Conservation (phyloP, 2,329 filamentous ascomycete species). For the Didymella segeticola region DNA sequence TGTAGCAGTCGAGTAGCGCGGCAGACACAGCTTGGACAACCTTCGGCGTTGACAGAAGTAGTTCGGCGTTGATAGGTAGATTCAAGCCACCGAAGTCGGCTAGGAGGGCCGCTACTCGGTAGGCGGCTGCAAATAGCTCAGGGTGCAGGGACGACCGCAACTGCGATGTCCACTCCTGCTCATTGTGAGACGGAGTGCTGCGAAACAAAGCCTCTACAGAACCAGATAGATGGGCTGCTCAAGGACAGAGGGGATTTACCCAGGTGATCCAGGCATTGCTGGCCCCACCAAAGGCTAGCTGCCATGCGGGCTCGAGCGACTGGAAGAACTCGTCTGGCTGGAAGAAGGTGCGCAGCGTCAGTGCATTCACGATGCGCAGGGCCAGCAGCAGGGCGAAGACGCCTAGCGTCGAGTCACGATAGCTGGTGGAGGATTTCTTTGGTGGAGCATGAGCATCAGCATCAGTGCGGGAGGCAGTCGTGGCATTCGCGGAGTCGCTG, state of each 20-base stretch:
- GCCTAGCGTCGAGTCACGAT: conserved; percentile 41
- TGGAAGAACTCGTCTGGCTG: conserved; percentile 99
- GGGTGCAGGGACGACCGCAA: conserved; percentile 92
- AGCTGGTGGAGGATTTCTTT: conserved; percentile 25
- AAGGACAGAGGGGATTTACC: conserved; percentile 62
- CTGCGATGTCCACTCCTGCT: conserved; percentile 88
- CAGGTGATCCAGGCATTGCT: conserved; percentile 94
- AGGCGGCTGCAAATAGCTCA: conserved; percentile 79
- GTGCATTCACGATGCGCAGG: conserved; percentile 80
- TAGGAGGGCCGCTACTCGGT: conserved; percentile 66
- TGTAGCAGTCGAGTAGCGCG: conserved; percentile 81
- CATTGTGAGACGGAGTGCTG: conserved; percentile 36
- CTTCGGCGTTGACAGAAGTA: conserved; percentile 77
- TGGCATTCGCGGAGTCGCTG: conserved; percentile 41
- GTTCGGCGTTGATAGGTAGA: conserved; percentile 65
- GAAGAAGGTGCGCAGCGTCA: conserved; percentile 86
- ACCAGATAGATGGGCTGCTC: conserved; percentile 3
- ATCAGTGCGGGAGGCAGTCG: conserved; percentile 33
- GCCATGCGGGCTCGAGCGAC: conserved; percentile 92
- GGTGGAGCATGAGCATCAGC: conserved; percentile 33
- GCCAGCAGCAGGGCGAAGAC: conserved; percentile 58
- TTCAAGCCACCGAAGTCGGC: conserved; percentile 62
- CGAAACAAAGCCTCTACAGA: not conserved
- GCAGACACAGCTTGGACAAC: conserved; percentile 78
- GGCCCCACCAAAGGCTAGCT: conserved; percentile 76